Percentiles rank a stretch among this genome's conserved stretches.
Conservation (phyloP, 2,329 filamentous ascomycete genomes). For the Xylariales sp. region DNA sequence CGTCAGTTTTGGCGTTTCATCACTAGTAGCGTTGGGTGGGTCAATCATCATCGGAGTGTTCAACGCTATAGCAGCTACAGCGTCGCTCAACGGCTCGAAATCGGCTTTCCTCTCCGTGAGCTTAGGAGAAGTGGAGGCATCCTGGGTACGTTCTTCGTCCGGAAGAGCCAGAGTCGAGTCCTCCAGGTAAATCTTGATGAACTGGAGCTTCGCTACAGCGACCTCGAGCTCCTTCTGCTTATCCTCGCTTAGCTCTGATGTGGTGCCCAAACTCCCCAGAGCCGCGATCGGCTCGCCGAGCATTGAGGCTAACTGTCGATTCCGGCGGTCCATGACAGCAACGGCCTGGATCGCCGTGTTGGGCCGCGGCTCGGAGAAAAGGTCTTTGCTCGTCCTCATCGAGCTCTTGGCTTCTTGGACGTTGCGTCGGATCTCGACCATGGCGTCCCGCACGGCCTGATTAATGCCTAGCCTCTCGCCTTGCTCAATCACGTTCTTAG, state of each 20-base stretch:
- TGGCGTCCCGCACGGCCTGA: slow-evolving; percentile 81
- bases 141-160: slow-evolving; percentile 48
- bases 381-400: slow-evolving; percentile 53
- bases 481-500: slow-evolving; percentile 77
- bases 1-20: slow-evolving; percentile 19
- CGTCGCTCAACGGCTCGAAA: slow-evolving; percentile 42
- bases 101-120: slow-evolving; percentile 31
- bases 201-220: slow-evolving; percentile 71
- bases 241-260: slow-evolving; percentile 55
- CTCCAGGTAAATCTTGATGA: slow-evolving; percentile 71
- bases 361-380: slow-evolving; percentile 50
- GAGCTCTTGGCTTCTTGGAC: slow-evolving; percentile 69
- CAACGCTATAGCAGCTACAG: slow-evolving; percentile 46
- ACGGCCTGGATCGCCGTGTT: slow-evolving; percentile 54
- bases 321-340: slow-evolving; percentile 70
- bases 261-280: slow-evolving; percentile 69
- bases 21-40: slow-evolving; percentile 30
- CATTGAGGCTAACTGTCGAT: slow-evolving; percentile 74
- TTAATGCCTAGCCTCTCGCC: slow-evolving; percentile 84
- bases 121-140: slow-evolving; percentile 33
- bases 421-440: slow-evolving; percentile 82
- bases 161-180: slow-evolving; percentile 66
- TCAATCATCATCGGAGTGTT: slow-evolving; percentile 39
- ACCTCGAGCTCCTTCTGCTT: slow-evolving; percentile 66
- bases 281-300: slow-evolving; percentile 73